Base-by-base conservation (phyloP, 306 rosid genomes). In the Gastrolobium bilobum region DNA sequence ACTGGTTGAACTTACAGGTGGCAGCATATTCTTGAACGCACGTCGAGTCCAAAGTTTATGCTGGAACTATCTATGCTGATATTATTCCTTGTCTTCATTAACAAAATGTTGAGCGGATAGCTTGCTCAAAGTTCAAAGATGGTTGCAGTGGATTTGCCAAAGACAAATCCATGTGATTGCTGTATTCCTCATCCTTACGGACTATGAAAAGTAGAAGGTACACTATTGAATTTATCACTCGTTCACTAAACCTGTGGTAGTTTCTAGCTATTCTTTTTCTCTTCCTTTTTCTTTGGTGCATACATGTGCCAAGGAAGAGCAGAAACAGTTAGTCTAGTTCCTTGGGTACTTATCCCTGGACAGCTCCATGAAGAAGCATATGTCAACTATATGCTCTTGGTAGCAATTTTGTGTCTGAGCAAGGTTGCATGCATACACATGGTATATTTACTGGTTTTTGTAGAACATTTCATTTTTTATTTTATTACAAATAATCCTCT, bases 1-100 rank as follows among this genome's bases (percentile, higher is more conserved):
- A 88, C 99, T 93, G 98, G 98, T 95, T 86, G 84, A 86, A 86
- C 84, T 86, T 82, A 86, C 89, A 86, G 89, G 89, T 82, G 82
- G 89, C 82, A 74, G 84, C 86, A 75, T 79, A 79, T 75, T 70
- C 79, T 86, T 75, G 86, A 75, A 82, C 80, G 75, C 20, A 10
- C n/a, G 53, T 26, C 43, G 58, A 33, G 74, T 50, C 82, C 84
- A 64, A 70, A 79, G 68, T 79, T 79, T 70, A 57, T 82, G 77
- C 13, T 86, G 84, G 82, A 86, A 43, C 69, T 86, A 64, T 86
- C 89, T 52, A 4, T 82, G 80, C 65, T 86, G 82, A 75, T 82
- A 47, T 70, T 86, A 70, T 57, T 82, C 79, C 82, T 86, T 66
- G 4, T 86, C 77, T 40, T 82, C 77, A 69, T 86, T 48, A 70